A percentile compares a stretch with the other conserved stretches of the same genome.
These are phyloP conservation scores for Suaeda aralocaspica DNA, from an alignment of 148 eudicot genomes.

Conservation along the genomic window DNA sequence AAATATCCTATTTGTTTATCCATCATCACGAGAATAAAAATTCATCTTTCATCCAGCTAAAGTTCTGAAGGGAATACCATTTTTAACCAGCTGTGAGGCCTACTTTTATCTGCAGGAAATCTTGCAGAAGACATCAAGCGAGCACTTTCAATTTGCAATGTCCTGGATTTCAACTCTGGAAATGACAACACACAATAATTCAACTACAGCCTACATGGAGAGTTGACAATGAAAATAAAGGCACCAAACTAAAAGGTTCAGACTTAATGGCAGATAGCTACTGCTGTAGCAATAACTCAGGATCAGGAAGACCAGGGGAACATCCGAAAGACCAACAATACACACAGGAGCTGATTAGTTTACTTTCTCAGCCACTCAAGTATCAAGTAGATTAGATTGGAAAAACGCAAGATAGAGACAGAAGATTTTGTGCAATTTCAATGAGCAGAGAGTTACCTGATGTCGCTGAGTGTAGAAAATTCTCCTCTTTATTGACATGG, in stretches of 20 bases:
- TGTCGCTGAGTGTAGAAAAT: constrained; percentile 30
- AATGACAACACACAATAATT: constrained; percentile 13
- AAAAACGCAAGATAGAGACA: neutral
- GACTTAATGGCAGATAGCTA: neutral
- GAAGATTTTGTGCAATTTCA: neutral
- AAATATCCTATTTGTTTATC: neutral
- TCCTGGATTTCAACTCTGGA: constrained; percentile 56
- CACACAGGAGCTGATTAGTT: neutral
- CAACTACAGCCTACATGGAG: neutral
- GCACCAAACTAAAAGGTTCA: neutral
- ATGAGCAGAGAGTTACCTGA: constrained; percentile 41
- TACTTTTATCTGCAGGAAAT: constrained; percentile 50
- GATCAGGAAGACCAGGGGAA: neutral
- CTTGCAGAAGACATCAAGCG: constrained; percentile 64
- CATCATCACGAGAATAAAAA: neutral
- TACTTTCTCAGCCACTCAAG: neutral
- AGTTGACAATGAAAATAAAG: neutral
- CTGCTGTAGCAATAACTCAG: neutral
- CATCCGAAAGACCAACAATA: neutral
- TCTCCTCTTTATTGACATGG: constrained; percentile 37
- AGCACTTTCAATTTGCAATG: constrained; percentile 53
- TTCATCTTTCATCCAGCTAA: neutral
- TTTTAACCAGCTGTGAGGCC: constrained; percentile 75
- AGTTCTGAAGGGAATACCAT: constrained; percentile 44
- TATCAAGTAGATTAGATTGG: constrained; percentile 1